phyloP scores from a whole-genome alignment of 306 rosid species.

The Cajanus cajan region DNA sequence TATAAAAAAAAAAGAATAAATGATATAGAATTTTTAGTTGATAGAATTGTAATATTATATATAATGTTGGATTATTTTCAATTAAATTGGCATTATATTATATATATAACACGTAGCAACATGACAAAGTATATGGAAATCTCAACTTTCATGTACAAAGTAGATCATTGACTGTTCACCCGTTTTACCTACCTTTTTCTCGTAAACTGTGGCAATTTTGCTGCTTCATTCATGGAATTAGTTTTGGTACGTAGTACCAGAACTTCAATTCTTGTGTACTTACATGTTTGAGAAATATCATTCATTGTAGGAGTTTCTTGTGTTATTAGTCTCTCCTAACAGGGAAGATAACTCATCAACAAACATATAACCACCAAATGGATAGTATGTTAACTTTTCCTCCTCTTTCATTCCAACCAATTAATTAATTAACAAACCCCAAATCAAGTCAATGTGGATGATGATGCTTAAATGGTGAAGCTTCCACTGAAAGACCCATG shows the following conservation, averaged over 20 bases:
- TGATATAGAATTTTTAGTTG: neutral
- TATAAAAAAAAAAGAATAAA: too few species aligned
- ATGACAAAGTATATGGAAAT: conserved; percentile 7
- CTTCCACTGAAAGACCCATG: conserved; percentile 29
- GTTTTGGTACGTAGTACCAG: conserved; percentile 53
- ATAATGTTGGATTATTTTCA: neutral
- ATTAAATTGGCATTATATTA: neutral
- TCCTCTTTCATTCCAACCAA: conserved; percentile 41
- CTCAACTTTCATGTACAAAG: conserved; percentile 37
- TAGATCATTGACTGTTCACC: conserved; percentile 60
- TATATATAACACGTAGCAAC: neutral
- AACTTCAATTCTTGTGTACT: conserved; percentile 38
- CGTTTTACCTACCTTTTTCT: conserved; percentile 58
- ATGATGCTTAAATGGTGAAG: conserved; percentile 29
- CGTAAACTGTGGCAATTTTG: conserved; percentile 12
- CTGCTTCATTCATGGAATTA: conserved; percentile 28
- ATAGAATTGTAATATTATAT: neutral
- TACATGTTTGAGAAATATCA: conserved; percentile 29
- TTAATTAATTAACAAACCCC: conserved; percentile 41
- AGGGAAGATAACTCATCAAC: conserved; percentile 48
- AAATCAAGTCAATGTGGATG: conserved; percentile 33
- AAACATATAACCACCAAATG: conserved; percentile 47
- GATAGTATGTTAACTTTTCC: neutral
- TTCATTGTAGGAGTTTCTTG: conserved; percentile 26
- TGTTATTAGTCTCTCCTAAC: conserved; percentile 49